Evolutionary conservation across 768 basidiomycete genomes (phyloP).

Genomic region (Tulasnella sp.): DNA sequence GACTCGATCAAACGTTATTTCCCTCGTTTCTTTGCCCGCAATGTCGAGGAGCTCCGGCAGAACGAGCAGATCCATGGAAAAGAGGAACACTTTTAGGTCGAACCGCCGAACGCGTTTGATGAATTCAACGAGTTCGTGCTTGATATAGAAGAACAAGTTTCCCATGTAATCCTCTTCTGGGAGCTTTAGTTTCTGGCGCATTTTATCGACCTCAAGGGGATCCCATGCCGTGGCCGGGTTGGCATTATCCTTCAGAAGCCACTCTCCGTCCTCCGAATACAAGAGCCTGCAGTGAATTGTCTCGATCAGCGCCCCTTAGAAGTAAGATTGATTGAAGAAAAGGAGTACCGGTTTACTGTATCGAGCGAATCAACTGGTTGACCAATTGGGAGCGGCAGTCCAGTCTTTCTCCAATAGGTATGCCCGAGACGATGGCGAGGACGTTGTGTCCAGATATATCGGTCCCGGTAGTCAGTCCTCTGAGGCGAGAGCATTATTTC

Average conservation of each 20-base stretch:
- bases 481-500: constrained; percentile 37
- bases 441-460: constrained; percentile 40
- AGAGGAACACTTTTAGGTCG: constrained; percentile 38
- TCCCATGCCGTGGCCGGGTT: constrained; percentile 53
- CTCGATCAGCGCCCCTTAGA: neutral
- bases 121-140: constrained; percentile 42
- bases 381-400: constrained; percentile 50
- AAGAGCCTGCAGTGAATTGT: neutral
- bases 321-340: neutral
- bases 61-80: constrained; percentile 36
- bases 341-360: constrained; percentile 35
- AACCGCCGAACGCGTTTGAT: constrained; percentile 38
- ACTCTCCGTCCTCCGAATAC: constrained; percentile 41
- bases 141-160: constrained; percentile 32
- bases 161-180: constrained; percentile 47
- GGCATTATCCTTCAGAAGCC: constrained; percentile 42
- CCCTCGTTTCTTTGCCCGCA: constrained; percentile 29
- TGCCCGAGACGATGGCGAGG: constrained; percentile 48
- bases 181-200: constrained; percentile 42
- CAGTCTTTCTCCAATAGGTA: constrained; percentile 40
- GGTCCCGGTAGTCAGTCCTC: constrained; percentile 44
- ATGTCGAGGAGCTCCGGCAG: constrained; percentile 40
- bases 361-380: constrained; percentile 43
- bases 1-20: constrained; percentile 44
- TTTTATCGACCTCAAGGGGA: constrained; percentile 40